Base-by-base conservation (phyloP, 352 stramenopile genomes). In the Pythium apleroticum region DNA sequence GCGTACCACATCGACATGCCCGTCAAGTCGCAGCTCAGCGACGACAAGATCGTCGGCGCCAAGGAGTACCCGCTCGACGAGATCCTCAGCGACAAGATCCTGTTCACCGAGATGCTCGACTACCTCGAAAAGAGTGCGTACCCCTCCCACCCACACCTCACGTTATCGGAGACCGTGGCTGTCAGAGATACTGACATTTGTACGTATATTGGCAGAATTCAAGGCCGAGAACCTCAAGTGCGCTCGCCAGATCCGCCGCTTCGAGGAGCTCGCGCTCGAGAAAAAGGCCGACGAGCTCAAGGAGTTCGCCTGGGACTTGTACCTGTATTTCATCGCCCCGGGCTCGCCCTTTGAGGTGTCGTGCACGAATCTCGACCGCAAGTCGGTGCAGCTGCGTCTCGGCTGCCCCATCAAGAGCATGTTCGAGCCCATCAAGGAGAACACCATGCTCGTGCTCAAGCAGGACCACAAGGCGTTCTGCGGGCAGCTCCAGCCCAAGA, bases 151-250 rank as follows among this genome's bases (percentile, higher is more conserved):
- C n/a, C n/a, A n/a, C n/a, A n/a, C n/a, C n/a, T 53, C 17, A 3
- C 9, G 6, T 31, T 24, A 43, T 30, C 35, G 11, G 35, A 43
- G 41, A 48, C 41, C 41, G 10, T 27, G 27, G 22, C 8, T 46
- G n/a, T n/a, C n/a, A n/a, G n/a, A n/a, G n/a, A n/a, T n/a, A n/a
- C n/a, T n/a, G n/a, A n/a, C n/a, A n/a, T n/a, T n/a, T n/a, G n/a
- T n/a, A n/a, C n/a, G n/a, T n/a, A n/a, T 41, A 9, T 15, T 33
- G 15, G 33, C 65, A 93, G 84, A 91, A 66, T 93, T 93, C 69
- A 93, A 91, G 58, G 79, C 84, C 27, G 82, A 93, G 67, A 93
- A 93, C 66, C 76, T 93, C 62, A 91, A 93, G 66, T 93, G 84
- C 39, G 82, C 82, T 52, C 81, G 84, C 4, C 84, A 93, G 63